These are phyloP conservation scores for Pyrrhoderma lamaoense DNA, from an alignment of 1,284 basidiomycete genomes.

Conservation along the genomic window DNA sequence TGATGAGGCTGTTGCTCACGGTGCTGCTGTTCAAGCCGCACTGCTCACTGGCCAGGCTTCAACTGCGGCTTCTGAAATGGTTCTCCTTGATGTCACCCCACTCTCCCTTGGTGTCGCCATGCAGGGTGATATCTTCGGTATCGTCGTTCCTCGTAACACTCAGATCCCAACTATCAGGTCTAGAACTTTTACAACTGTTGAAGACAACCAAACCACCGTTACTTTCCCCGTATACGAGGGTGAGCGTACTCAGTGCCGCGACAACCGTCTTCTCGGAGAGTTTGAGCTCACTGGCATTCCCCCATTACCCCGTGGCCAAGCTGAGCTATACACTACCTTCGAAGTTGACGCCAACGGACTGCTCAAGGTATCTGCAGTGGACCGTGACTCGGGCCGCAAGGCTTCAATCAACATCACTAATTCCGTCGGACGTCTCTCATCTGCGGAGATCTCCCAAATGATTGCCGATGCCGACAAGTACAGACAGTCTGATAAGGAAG, in stretches of 20 bases:
- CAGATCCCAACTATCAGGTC: slow-evolving; percentile 97
- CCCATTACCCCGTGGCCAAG: slow-evolving; percentile 93
- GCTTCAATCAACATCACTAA: slow-evolving; percentile 95
- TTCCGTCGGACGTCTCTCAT: slow-evolving; percentile 92
- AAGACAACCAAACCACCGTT: slow-evolving; percentile 98
- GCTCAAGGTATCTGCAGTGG: slow-evolving; percentile 90
- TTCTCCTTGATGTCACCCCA: slow-evolving; percentile 93
- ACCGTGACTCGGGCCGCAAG: slow-evolving; percentile 93
- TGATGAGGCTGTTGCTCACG: slow-evolving; percentile 91
- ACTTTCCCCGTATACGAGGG: slow-evolving; percentile 99
- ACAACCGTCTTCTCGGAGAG: slow-evolving; percentile 94
- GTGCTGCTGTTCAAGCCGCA: slow-evolving; percentile 95
- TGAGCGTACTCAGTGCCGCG: slow-evolving; percentile 94
- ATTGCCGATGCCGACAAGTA: slow-evolving; percentile 96
- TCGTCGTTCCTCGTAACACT: slow-evolving; percentile 95
- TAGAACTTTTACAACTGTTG: slow-evolving; percentile 92
- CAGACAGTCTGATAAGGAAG: slow-evolving; percentile 96
- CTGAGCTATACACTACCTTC: slow-evolving; percentile 93
- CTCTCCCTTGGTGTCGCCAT: slow-evolving; percentile 97
- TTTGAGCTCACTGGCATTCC: slow-evolving; percentile 97
- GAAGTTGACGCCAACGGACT: slow-evolving; percentile 98
- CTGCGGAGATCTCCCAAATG: slow-evolving; percentile 96
- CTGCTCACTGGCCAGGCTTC: slow-evolving; percentile 95
- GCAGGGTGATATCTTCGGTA: slow-evolving; percentile 96
- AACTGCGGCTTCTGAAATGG: slow-evolving; percentile 91